These are phyloP conservation scores for Nakazawaea anatomiae DNA, from an alignment of 805 yeast species.

Conservation along the genomic window DNA sequence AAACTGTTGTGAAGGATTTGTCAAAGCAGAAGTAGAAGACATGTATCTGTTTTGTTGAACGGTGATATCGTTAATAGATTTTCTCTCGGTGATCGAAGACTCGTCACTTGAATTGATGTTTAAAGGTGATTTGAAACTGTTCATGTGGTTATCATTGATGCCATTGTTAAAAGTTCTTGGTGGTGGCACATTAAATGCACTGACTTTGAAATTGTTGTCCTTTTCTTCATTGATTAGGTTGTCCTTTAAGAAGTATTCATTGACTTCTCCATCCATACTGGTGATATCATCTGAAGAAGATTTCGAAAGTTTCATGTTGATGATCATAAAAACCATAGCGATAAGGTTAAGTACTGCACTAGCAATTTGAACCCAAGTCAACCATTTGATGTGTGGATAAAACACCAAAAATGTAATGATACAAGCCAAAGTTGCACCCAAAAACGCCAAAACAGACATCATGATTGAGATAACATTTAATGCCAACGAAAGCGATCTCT, in stretches of 20 bases:
- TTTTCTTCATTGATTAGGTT: conserved; percentile 1
- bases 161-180: conserved; percentile 1
- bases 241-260: conserved; percentile 1
- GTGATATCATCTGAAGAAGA: conserved; percentile 11
- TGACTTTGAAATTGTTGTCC: not conserved
- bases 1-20: conserved; percentile 3
- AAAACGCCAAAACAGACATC: conserved; percentile 42
- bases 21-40: conserved; percentile 8
- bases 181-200: conserved; percentile 5
- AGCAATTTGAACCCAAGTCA: conserved; percentile 67
- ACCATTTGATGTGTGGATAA: conserved; percentile 63
- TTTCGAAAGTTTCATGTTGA: conserved; percentile 23
- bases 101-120: conserved; percentile 2
- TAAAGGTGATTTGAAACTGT: not conserved
- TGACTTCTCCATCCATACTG: conserved; percentile 11
- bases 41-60: conserved; percentile 6
- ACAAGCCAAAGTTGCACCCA: conserved; percentile 48
- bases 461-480: conserved; percentile 38
- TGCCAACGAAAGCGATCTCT: not conserved
- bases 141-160: not conserved
- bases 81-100: conserved; percentile 12
- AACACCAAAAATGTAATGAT: conserved; percentile 52
- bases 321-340: conserved; percentile 42
- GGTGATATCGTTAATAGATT: conserved; percentile 13
- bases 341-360: conserved; percentile 54